Evolutionary conservation across 768 basidiomycete genomes (phyloP).

Genomic region (Phanerodontia chrysosporium): DNA sequence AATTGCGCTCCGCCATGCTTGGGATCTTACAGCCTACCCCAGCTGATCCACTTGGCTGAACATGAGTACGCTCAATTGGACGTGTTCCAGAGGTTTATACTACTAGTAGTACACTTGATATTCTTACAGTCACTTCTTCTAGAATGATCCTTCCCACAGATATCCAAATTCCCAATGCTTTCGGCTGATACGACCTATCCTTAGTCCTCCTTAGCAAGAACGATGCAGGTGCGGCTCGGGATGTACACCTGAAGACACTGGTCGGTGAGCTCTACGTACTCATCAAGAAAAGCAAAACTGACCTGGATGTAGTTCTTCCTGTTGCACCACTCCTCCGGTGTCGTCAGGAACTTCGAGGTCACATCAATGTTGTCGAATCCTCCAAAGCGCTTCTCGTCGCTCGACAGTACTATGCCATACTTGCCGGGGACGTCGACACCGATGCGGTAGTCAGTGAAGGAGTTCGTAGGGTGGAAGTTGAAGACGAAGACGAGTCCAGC

Average conservation of each 20-base stretch:
- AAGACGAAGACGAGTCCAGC: slow-evolving; percentile 92
- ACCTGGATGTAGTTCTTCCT: slow-evolving; percentile 90
- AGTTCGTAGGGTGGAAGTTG: slow-evolving; percentile 92
- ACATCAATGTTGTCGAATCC: slow-evolving; percentile 80
- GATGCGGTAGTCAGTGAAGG: slow-evolving; percentile 91
- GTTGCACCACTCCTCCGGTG: slow-evolving; percentile 87
- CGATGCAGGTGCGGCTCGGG: slow-evolving; percentile 61
- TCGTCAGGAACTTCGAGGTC: slow-evolving; percentile 70
- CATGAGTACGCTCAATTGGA: too few relatives aligned
- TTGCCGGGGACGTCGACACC: slow-evolving; percentile 84
- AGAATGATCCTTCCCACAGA: background rate
- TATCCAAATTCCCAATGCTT: background rate
- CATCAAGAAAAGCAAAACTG: slow-evolving; percentile 17
- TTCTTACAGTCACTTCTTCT: background rate
- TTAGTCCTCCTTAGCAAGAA: slow-evolving; percentile 47
- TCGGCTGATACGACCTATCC: background rate
- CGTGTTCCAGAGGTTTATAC: background rate
- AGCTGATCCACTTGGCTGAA: too few relatives aligned
- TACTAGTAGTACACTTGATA: background rate
- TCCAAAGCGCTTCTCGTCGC: slow-evolving; percentile 85
- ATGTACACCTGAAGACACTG: slow-evolving; percentile 54
- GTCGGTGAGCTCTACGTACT: slow-evolving; percentile 1
- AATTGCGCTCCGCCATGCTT: too few relatives aligned
- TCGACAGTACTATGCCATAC: slow-evolving; percentile 76
- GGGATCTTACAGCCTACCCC: too few relatives aligned